Evolutionary conservation across 345 rosid species (phyloP), one percentile per base, ranked within the genome.

Genomic region (Salix dunnii): DNA sequence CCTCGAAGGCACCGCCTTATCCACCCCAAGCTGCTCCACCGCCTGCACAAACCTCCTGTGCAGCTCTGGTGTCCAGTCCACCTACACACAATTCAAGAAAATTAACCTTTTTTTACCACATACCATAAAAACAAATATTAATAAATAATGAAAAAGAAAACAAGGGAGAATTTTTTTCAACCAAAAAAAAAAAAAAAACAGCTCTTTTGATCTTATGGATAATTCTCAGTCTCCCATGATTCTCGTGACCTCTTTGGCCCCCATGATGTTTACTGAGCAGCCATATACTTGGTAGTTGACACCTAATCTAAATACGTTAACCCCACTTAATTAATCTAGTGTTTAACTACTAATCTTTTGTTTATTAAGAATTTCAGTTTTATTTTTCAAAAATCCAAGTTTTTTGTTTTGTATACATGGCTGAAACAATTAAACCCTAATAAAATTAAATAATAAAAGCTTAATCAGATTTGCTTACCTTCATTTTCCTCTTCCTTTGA

Each of bases 11-110:
- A 96, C 98, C 25, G 99, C 99, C 91, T 93, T 92, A 75, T 96
- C 99, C 75, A 96, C 84, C 3, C 99, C 99, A 31, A 96, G 85
- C 80, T 91, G 94, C 83, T 96, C 98, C 88, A 96, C 98, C 62
- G 99, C 99, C 46, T 93, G 92, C 74, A 93, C 98, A 43, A 96
- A 96, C 65, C 89, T 89, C 85, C 92, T 85, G 82, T 96, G 99
- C 84, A 96, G 83, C 74, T 92, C 98, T 70, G 97, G 92, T 23
- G 98, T 96, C 99, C 99, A 96, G 68, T 96, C 99, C 87, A 96
- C 97, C 98, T 96, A 40, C 85, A 82, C 84, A 70, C 51, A 78
- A 4, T 75, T 78, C 81, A 76, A 82, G 68, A 72, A 12, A 46
- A 7, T 58, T 17, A 43, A 11, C 25, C 12, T 21, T 4, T 51